Base-by-base conservation (phyloP, 305 asterid species). In the Lippia alba region DNA sequence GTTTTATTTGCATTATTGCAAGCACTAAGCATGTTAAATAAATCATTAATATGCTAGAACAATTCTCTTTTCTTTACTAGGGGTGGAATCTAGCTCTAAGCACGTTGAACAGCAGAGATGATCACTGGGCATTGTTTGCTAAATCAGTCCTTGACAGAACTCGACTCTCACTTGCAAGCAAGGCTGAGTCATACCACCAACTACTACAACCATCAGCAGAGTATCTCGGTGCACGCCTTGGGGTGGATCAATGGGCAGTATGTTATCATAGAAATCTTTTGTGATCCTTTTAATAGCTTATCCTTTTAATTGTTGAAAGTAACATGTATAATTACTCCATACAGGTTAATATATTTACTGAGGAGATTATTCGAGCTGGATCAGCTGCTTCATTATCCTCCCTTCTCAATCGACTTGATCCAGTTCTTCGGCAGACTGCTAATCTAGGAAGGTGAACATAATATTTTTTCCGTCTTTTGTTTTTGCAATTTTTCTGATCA, bases 201-300 rank as follows among this genome's bases (percentile, higher is more conserved):
- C 82, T 95, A 76, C 78, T 95, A 83, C 99, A 95, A 74, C 97
- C 98, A 68, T 89, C 99, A 57, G 98, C 99, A n/a, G 97, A 92
- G 82, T 89, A 92, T 78, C 91, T 95, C 36, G 99, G 99, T 58
- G 85, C 97, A 55, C 82, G 50, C 78, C 99, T 95, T 72, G 91
- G 96, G 67, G 93, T 95, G 80, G 96, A 91, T 74, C 82, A 82
- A 64, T 84, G 87, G 93, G 99, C 97, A 19, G 99, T 95, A 92
- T 59, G 94, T 81, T 61, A 72, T 30, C 63, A 41, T 66, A 51
- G 32, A 46, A 74, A 74, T 15, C 74, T 72, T 33, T 16, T 17
- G 49, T 60, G 32, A 18, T 51, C 41, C 56, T 65, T 71, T 66
- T 46, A 66, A 41, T 50, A 61, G 66, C 72, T 64, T 79, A 39